Percentiles rank a stretch among this genome's conserved stretches.
phyloP scores from a whole-genome alignment of 176 grass and related monocot genomes.

The Oryza officinalis region DNA sequence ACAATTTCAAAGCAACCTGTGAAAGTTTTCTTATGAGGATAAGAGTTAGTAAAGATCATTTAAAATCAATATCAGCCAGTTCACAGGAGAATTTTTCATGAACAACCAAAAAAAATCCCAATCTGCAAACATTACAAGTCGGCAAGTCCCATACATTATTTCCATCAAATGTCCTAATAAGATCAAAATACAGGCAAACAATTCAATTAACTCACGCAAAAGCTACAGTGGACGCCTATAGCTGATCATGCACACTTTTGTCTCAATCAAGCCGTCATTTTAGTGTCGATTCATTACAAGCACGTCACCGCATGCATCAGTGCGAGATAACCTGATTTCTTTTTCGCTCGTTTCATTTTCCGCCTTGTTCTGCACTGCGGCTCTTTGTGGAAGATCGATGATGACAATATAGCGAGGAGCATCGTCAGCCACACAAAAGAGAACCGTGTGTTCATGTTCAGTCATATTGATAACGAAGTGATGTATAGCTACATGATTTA shows the following conservation, averaged over 20 bases:
- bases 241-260: not conserved
- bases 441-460: too few species aligned
- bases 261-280: slow-evolving; percentile 21
- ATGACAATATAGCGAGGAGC: not conserved
- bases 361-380: not conserved
- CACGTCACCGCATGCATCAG: not conserved
- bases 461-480: too few species aligned
- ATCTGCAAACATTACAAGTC: too few species aligned
- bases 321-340: too few species aligned
- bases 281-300: not conserved
- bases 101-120: not conserved
- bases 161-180: not conserved
- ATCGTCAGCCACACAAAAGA: not conserved
- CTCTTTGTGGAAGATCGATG: not conserved
- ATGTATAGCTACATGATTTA: too few species aligned
- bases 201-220: not conserved
- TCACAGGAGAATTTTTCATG: too few species aligned
- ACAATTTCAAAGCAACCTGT: too few species aligned
- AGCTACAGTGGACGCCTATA: not conserved
- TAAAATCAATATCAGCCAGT: too few species aligned
- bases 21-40: too few species aligned
- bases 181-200: not conserved
- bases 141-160: too few species aligned
- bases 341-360: not conserved
- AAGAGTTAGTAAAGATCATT: not conserved